phyloP scores from a whole-genome alignment of 2,329 filamentous ascomycete genomes.

The Paecilomyces sp. region DNA sequence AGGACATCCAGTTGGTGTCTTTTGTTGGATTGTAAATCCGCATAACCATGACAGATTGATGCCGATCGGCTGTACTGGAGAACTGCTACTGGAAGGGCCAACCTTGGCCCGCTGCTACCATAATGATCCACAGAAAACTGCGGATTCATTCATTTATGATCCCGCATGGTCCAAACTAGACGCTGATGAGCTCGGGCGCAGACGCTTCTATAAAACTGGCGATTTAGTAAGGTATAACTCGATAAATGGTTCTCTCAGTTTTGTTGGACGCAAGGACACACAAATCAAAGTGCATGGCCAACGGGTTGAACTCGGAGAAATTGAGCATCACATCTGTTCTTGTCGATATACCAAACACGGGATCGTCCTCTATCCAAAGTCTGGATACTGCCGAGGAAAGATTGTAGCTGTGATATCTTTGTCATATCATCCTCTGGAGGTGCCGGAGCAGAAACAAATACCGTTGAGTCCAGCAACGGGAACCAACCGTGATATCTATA shows the following conservation, averaged over 20 bases:
- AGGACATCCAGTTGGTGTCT: constrained; percentile 25
- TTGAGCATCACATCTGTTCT: constrained; percentile 33
- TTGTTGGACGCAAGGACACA: constrained; percentile 57
- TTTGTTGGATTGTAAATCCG: constrained; percentile 34
- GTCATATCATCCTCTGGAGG: constrained; percentile 7
- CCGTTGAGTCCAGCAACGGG: constrained; percentile 18
- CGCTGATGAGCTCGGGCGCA: constrained; percentile 7
- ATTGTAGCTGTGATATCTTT: constrained; percentile 27
- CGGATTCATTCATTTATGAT: constrained; percentile 50
- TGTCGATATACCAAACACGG: constrained; percentile 26
- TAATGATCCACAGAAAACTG: constrained; percentile 51
- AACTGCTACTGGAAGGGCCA: constrained; percentile 37
- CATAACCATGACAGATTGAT: constrained; percentile 31
- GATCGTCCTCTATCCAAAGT: constrained; percentile 27
- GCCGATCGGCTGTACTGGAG: constrained; percentile 34
- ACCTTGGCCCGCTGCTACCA: constrained; percentile 58
- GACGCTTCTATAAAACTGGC: constrained; percentile 35
- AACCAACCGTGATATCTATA: constrained; percentile 11
- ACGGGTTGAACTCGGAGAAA: constrained; percentile 53
- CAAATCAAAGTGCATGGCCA: constrained; percentile 63
- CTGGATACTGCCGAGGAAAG: constrained; percentile 24
- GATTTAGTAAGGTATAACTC: constrained; percentile 33
- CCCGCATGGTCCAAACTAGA: constrained; percentile 46
- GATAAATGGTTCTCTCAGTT: constrained; percentile 27
- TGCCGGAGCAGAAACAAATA: background rate